A percentile compares a stretch with the other conserved stretches of the same genome.
Conservation (phyloP, 345 rosid genomes). For the Ceriops decandra region DNA sequence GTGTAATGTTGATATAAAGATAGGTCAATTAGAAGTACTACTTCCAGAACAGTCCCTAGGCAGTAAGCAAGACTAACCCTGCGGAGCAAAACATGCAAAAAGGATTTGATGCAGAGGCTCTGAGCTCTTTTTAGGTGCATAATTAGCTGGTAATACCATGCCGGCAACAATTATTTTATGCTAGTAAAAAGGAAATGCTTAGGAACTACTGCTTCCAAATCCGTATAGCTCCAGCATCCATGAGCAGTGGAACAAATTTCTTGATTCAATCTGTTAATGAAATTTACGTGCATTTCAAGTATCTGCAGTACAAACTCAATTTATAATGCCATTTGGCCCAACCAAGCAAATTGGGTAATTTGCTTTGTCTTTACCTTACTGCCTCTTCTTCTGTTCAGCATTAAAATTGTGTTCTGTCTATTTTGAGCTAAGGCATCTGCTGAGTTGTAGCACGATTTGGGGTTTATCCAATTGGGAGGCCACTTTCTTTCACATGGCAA, state of each 20-base stretch:
- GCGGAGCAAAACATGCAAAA: no score
- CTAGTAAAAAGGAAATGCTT: neutral
- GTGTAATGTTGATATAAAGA: no score
- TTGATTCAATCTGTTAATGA: neutral
- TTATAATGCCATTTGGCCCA: neutral
- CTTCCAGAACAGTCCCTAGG: no score
- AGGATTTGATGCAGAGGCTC: no score
- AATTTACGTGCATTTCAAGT: no score
- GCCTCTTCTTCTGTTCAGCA: neutral
- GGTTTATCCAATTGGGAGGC: neutral
- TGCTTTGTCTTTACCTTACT: no score
- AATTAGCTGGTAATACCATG: no score
- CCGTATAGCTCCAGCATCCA: slow-evolving; percentile 31
- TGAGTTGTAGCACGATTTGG: slow-evolving; percentile 21
- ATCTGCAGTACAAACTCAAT: neutral
- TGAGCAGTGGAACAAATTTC: slow-evolving; percentile 22
- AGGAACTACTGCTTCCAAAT: slow-evolving; percentile 5
- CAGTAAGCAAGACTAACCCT: no score
- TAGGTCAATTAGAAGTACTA: no score
- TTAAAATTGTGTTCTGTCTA: neutral
- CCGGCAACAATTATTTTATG: no score
- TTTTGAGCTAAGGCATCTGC: slow-evolving; percentile 12
- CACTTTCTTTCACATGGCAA: neutral
- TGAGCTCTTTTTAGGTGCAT: no score
- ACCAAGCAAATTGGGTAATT: no score